Evolutionary conservation across 2,329 filamentous ascomycete genomes (phyloP), one percentile per base, ranked within the genome.

Genomic region (Pseudopyrenochaeta lycopersici): DNA sequence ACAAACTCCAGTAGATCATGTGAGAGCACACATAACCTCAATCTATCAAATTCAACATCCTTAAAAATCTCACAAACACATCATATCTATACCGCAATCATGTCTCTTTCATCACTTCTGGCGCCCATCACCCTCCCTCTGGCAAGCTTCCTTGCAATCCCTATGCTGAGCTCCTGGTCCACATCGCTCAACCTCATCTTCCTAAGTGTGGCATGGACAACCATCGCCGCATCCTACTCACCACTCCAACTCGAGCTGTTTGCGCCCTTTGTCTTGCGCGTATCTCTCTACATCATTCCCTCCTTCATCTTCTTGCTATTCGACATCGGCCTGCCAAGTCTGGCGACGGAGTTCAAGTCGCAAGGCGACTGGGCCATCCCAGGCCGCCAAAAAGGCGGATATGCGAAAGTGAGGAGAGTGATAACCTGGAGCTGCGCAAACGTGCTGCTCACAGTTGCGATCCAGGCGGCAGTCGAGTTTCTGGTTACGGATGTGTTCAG

Each of bases 121-220:
- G 60, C 66, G 6, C 63, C 71, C 30, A 66, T 76, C 21, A 65
- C 70, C 38, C 66, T 81, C 35, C 79, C 79, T 1, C 59, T 81
- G 15, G 71, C 80, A n/a, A 79, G 90, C 20, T 79, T 93, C 43
- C 80, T 93, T 52, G 90, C 89, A 1, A 81, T 94, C 32, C 90
- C 90, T 1, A 83, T 91, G 59, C 77, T 91, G 35, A 90, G 88
- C 23, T 90, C 90, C 6, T 92, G 89, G 79, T 88, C 81, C 36
- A 94, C 92, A 1, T 92, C 88, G 1, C 81, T 96, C 59, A 97
- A 95, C 74, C 78, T 96, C 20, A 79, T 96, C 58, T 93, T 96
- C 80, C 95, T 97, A 76, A 94, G 92, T 74, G 85, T 96, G 79
- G 94, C 91, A 64, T 97, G 92, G 92, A 87, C 87, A 5, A 94